Evolutionary conservation across 164 flowering plant species (phyloP), one percentile per base, ranked within the genome.

Genomic region (Kingdonia uniflora): DNA sequence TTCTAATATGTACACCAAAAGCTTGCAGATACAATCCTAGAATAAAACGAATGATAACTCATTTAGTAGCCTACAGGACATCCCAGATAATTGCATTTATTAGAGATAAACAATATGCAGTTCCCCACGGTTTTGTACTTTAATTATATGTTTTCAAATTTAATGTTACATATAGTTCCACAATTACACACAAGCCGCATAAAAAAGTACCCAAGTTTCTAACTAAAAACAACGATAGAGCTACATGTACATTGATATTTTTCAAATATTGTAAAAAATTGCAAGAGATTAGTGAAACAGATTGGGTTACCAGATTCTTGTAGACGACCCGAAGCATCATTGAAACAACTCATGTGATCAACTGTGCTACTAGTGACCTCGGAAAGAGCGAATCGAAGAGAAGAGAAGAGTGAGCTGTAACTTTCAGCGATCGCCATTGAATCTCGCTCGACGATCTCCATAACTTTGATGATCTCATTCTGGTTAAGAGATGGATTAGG

Each of bases 221-320:
- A 43, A 42, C 20, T n/a, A 19, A 35, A 5, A 3, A 26, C 14
- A 42, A 49, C 4, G 4, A 3, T 12, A 15, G 37, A 2, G 42
- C 26, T 2, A 48, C 5, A 52, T 29, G 39, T 43, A 8, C 20
- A 43, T 5, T 25, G 25, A n/a, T 22, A 23, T 19, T 14, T 65
- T n/a, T n/a, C n/a, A n/a, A n/a, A n/a, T n/a, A n/a, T n/a, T n/a
- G n/a, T n/a, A n/a, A n/a, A n/a, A n/a, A n/a, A n/a, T n/a, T n/a
- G n/a, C n/a, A n/a, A n/a, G n/a, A n/a, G n/a, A n/a, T n/a, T n/a
- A n/a, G n/a, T n/a, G n/a, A n/a, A n/a, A n/a, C n/a, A n/a, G n/a
- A n/a, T n/a, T n/a, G n/a, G n/a, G n/a, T n/a, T 71, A 87, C 99
- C 87, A 38, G 88, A 80, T 76, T 89, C 99, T 57, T 94, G 99